These are phyloP conservation scores for Tuber indicum DNA, from an alignment of 495 filamentous ascomycete genomes.

Conservation along the genomic window DNA sequence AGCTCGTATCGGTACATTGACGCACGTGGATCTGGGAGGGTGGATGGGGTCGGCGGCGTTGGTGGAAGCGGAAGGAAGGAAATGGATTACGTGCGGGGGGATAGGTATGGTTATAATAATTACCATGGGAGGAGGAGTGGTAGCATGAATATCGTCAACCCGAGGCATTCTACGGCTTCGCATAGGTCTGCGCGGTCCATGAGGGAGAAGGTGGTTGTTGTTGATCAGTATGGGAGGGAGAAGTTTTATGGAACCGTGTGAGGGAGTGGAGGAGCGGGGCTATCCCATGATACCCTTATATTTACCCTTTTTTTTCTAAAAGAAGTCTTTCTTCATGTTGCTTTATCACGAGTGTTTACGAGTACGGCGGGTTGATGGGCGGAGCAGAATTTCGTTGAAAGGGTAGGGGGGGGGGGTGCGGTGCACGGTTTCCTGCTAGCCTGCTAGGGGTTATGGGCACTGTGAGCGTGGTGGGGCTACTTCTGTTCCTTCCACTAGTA, in stretches of 20 bases:
- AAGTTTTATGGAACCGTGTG: slow-evolving; percentile 21
- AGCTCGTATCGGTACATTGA: slow-evolving; percentile 32
- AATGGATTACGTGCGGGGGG: slow-evolving; percentile 17
- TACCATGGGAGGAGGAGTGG: slow-evolving; percentile 35
- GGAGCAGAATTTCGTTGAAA: not conserved
- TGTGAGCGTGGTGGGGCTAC: not conserved
- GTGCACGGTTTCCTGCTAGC: not conserved
- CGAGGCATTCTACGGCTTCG: slow-evolving; percentile 43
- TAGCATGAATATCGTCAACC: slow-evolving; percentile 36
- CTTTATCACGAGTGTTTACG: not conserved
- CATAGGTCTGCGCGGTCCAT: slow-evolving; percentile 42
- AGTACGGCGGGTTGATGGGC: not conserved
- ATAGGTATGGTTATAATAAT: slow-evolving; percentile 40
- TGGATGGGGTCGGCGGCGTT: slow-evolving; percentile 24
- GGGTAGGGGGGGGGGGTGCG: not conserved
- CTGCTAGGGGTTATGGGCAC: not conserved
- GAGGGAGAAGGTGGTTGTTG: slow-evolving; percentile 38
- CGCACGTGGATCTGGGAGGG: slow-evolving; percentile 23
- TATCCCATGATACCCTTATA: slow-evolving; percentile 1
- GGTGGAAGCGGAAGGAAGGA: slow-evolving; percentile 21
- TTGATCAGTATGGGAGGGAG: slow-evolving; percentile 29
- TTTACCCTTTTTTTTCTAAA: not conserved
- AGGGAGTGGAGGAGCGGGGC: not conserved
- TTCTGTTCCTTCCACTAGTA: not conserved
- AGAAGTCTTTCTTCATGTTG: not conserved